Base-by-base conservation (phyloP, 108 stramenopile genomes). In the Pseudonitzschia delicatissima region DNA sequence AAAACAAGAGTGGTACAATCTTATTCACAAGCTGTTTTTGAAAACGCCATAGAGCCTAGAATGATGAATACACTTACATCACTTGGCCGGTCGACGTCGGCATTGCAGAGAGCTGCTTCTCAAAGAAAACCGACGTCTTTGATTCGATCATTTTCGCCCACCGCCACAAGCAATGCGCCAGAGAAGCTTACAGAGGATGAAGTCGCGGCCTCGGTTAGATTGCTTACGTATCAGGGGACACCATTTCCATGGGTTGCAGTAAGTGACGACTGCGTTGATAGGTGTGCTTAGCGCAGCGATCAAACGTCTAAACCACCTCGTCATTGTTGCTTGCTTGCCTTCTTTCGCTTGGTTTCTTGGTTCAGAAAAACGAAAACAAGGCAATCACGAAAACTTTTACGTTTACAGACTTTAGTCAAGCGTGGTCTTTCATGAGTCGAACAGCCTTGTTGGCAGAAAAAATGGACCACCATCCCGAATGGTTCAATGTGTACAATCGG, bases 391-490 rank as follows among this genome's bases (percentile, higher is more conserved):
- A 92, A 66, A 88, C 88, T 1, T 96, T 87, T 67, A 53, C 77
- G 40, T 94, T 97, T 67, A 63, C 78, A 15, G 87, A 93, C 77
- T 97, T 95, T 66, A 51, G 50, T 21, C 85, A 94, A 80, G 98
- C 98, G 8, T 98, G 93, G 88, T 72, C 81, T 12, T 98, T 98
- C 77, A 97, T 98, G 98, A 73, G 80, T 5, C 80, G 92, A 18
- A 71, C 84, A 3, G 96, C 98, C 21, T 57, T 89, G 13, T 39
- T 93, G 64, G 96, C 96, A 15, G 96, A 98, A 71, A 85, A 95
- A 78, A 91, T 90, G 81, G 87, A 96, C 82, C 97, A 98, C 74
- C 97, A 98, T 82, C 97, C 97, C 18, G 97, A 98, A 77, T 98
- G 97, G 97, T 92, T 87, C 72, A 98, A 98, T 76, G 96, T 98